Conservation (phyloP, 2,329 filamentous ascomycete genomes). For the Ceratocystis lukuohia region DNA sequence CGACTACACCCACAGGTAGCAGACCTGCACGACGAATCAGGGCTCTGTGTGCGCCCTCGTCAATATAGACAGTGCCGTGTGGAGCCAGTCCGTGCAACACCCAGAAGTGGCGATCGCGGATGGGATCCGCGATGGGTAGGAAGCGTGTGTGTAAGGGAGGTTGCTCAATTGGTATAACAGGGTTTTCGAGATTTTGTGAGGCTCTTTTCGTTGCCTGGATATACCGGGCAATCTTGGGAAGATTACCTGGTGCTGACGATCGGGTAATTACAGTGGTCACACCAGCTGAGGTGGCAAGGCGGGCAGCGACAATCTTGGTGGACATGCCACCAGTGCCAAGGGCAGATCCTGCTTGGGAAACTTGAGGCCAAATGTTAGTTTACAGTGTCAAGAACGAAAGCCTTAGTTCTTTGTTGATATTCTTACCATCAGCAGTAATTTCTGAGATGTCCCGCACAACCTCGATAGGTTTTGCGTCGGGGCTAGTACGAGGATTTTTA, state of each 20-base stretch:
- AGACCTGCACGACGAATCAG: slow-evolving; percentile 74
- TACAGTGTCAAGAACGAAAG: background rate
- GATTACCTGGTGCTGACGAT: slow-evolving; percentile 86
- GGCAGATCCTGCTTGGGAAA: slow-evolving; percentile 76
- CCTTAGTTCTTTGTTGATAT: background rate
- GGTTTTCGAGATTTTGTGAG: slow-evolving; percentile 22
- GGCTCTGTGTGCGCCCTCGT: slow-evolving; percentile 73
- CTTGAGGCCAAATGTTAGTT: slow-evolving; percentile 30
- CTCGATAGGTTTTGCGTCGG: slow-evolving; percentile 79
- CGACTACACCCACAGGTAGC: slow-evolving; percentile 79
- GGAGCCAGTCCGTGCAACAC: slow-evolving; percentile 82
- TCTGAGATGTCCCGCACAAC: slow-evolving; percentile 79
- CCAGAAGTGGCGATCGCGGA: slow-evolving; percentile 94
- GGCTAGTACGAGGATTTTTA: slow-evolving; percentile 76
- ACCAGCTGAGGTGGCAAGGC: slow-evolving; percentile 81
- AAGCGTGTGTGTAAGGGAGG: slow-evolving; percentile 83
- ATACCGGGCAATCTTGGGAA: slow-evolving; percentile 72
- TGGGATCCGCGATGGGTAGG: slow-evolving; percentile 68
- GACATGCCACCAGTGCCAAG: slow-evolving; percentile 94
- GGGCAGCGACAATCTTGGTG: slow-evolving; percentile 90
- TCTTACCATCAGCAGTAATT: slow-evolving; percentile 63
- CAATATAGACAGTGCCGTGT: slow-evolving; percentile 84
- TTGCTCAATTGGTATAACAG: slow-evolving; percentile 24
- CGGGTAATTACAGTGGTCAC: slow-evolving; percentile 93
- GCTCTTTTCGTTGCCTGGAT: slow-evolving; percentile 42